Percentiles rank a stretch among this genome's conserved stretches.
Conservation (phyloP, 2,329 filamentous ascomycete species). For the Alternaria hordeiaustralica region DNA sequence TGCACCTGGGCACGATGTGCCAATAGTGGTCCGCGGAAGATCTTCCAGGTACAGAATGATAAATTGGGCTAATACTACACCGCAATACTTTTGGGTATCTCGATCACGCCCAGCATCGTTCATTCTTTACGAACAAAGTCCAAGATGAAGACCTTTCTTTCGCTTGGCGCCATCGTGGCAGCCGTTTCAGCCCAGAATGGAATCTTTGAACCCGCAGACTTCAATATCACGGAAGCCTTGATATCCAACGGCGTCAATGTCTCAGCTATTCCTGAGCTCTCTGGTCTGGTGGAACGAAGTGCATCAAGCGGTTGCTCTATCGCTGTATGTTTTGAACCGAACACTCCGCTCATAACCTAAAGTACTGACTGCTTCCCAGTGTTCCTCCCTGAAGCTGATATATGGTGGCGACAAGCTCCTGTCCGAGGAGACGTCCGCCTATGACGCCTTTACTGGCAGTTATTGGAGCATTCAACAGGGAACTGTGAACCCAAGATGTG, state of each 20-base stretch:
- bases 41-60: neutral
- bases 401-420: conserved; percentile 28
- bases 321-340: conserved; percentile 22
- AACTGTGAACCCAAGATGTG: conserved; percentile 29
- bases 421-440: conserved; percentile 17
- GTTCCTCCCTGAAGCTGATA: conserved; percentile 29
- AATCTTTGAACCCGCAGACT: conserved; percentile 25
- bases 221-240: conserved; percentile 29
- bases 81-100: neutral
- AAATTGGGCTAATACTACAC: neutral
- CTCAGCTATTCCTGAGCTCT: conserved; percentile 24
- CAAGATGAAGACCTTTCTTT: conserved; percentile 18
- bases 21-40: neutral
- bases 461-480: conserved; percentile 42
- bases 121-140: neutral
- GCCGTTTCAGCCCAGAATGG: conserved; percentile 14
- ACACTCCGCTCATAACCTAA: conserved; percentile 2
- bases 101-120: neutral
- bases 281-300: conserved; percentile 3
- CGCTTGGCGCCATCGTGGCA: conserved; percentile 13
- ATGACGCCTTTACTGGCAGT: conserved; percentile 26
- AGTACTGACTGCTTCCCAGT: conserved; percentile 1
- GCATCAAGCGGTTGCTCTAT: conserved; percentile 19
- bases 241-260: conserved; percentile 26
- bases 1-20: no score